These are phyloP conservation scores for Ceratocystis lukuohia DNA, from an alignment of 2,329 filamentous ascomycete species.

Conservation along the genomic window DNA sequence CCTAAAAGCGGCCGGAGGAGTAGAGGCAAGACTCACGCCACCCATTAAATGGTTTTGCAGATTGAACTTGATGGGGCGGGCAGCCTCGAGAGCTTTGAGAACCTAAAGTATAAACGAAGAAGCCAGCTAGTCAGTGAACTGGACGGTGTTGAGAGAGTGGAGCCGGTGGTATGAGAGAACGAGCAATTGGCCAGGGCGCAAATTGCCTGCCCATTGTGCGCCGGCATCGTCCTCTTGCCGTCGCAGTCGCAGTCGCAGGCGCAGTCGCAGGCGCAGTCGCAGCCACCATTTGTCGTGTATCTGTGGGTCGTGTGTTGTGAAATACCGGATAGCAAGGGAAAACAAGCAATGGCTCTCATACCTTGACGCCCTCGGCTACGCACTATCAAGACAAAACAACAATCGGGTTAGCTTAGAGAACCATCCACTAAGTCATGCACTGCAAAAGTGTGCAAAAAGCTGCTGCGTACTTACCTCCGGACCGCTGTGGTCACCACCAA, in stretches of 20 bases:
- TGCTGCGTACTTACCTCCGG: slow-evolving; percentile 51
- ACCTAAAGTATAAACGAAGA: slow-evolving; percentile 37
- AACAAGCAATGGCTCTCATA: slow-evolving; percentile 28
- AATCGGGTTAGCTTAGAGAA: slow-evolving; percentile 3
- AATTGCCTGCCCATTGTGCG: no score
- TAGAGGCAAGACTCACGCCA: slow-evolving; percentile 51
- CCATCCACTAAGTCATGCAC: not conserved
- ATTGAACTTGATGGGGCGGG: slow-evolving; percentile 63
- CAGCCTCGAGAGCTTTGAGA: slow-evolving; percentile 63
- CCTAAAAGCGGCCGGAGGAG: no score
- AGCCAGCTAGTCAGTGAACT: not conserved
- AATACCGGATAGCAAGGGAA: not conserved
- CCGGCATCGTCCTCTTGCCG: no score
- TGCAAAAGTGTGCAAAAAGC: not conserved
- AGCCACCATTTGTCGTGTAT: not conserved
- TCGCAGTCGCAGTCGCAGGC: not conserved
- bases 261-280: not conserved
- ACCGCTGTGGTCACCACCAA: slow-evolving; percentile 72
- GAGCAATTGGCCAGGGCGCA: no score
- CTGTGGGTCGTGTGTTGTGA: not conserved
- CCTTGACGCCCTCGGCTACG: slow-evolving; percentile 73
- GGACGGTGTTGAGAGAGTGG: not conserved
- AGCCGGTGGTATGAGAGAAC: not conserved
- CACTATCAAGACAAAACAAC: slow-evolving; percentile 37
- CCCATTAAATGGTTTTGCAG: slow-evolving; percentile 82